Evolutionary conservation across 768 basidiomycete species (phyloP).

Genomic region (Leccinum broughii): DNA sequence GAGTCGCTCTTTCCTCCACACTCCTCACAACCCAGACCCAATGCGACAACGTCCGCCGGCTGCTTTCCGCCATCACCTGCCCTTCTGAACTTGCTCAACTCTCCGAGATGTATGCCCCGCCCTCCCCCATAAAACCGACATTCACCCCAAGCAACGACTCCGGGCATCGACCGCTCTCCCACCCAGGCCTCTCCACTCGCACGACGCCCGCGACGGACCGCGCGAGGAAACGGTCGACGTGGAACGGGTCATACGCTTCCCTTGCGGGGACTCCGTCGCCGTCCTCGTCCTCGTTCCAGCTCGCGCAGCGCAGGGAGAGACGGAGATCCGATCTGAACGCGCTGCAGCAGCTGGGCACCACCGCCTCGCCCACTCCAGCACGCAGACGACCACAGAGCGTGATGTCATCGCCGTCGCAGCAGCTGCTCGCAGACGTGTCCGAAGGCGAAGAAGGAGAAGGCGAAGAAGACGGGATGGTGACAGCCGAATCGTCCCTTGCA

Average conservation of each 20-base stretch:
- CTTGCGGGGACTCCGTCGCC: conserved; percentile 49
- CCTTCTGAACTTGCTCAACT: conserved; percentile 74
- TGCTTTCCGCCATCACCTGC: conserved; percentile 74
- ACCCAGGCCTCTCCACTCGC: conserved; percentile 33
- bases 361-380: conserved; percentile 25
- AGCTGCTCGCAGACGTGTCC: conserved; percentile 36
- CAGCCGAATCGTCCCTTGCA: conserved; percentile 20
- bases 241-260: conserved; percentile 68
- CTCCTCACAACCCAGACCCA: conserved; percentile 76
- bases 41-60: conserved; percentile 78
- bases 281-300: conserved; percentile 24
- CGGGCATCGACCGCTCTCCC: conserved; percentile 45
- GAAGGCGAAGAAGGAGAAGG: conserved; percentile 33
- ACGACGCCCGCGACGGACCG: conserved; percentile 21
- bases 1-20: conserved; percentile 70
- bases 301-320: conserved; percentile 48
- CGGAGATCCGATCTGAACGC: conserved; percentile 55
- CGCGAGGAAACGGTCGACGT: conserved; percentile 63
- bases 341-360: conserved; percentile 35
- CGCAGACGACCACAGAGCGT: conserved; percentile 40
- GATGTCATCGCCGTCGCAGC: conserved; percentile 37
- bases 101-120: conserved; percentile 86
- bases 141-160: conserved; percentile 29
- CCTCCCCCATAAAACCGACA: conserved; percentile 49
- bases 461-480: conserved; percentile 32